phyloP scores from a whole-genome alignment of 2,329 filamentous ascomycete genomes.

The Monilinia fructicola region DNA sequence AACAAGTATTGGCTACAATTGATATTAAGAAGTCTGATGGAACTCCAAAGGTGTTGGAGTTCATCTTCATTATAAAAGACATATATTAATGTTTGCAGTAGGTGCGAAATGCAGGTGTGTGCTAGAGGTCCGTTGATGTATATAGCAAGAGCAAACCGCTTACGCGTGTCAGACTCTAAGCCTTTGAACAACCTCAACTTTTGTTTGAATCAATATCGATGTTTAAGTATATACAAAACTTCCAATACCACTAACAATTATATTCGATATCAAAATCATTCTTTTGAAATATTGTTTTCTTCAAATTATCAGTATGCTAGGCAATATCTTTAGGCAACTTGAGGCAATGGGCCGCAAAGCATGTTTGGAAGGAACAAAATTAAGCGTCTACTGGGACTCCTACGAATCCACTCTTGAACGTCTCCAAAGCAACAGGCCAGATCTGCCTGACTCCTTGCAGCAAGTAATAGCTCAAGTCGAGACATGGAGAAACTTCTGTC shows the following conservation, averaged over 20 bases:
- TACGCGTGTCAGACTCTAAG: background rate
- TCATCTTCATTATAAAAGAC: background rate
- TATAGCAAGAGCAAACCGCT: background rate
- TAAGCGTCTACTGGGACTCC: background rate
- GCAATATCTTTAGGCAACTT: background rate
- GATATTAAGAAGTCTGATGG: background rate
- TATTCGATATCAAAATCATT: slow-evolving; percentile 3
- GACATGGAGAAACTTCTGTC: slow-evolving; percentile 10
- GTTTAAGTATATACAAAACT: background rate
- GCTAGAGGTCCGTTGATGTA: background rate
- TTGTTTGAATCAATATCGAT: background rate
- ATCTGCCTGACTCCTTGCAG: background rate
- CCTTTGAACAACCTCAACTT: background rate
- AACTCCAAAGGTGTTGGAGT: background rate
- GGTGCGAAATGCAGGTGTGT: background rate
- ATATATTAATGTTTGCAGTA: background rate
- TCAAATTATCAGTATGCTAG: background rate
- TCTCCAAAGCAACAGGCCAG: background rate
- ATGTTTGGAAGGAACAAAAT: background rate
- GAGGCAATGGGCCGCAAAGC: slow-evolving; percentile 8
- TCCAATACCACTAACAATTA: background rate
- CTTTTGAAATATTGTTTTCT: background rate
- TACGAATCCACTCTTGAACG: background rate
- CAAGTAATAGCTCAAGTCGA: background rate
- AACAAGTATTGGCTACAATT: background rate